These are phyloP conservation scores for Laetiporus sulphureus DNA, from an alignment of 1,284 basidiomycete species.

Conservation along the genomic window DNA sequence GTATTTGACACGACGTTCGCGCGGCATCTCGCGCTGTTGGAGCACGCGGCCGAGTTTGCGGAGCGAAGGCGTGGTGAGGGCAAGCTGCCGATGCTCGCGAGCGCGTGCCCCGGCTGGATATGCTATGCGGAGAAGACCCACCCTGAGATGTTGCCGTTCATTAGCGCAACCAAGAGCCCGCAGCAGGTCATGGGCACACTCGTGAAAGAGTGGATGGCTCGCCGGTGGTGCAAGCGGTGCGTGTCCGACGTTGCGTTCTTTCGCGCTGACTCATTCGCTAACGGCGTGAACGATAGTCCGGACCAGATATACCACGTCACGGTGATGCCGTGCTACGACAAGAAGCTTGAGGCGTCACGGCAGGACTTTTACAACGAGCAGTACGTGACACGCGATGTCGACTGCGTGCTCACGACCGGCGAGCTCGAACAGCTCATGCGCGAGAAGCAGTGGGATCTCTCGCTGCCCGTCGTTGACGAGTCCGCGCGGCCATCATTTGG, in stretches of 20 bases:
- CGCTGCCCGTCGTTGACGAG: slow-evolving; percentile 44
- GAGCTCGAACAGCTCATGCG: slow-evolving; percentile 86
- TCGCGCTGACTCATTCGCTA: slow-evolving; percentile 6
- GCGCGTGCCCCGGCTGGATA: slow-evolving; percentile 98
- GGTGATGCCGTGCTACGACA: slow-evolving; percentile 99
- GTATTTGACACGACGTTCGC: slow-evolving; percentile 96
- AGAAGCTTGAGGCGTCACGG: slow-evolving; percentile 96
- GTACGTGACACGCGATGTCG: slow-evolving; percentile 85
- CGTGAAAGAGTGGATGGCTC: slow-evolving; percentile 81
- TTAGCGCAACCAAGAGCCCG: slow-evolving; percentile 84
- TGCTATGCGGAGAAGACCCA: slow-evolving; percentile 99
- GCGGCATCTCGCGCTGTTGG: slow-evolving; percentile 78
- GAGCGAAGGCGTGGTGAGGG: slow-evolving; percentile 48
- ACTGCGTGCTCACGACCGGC: slow-evolving; percentile 96
- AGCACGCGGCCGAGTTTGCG: slow-evolving; percentile 79
- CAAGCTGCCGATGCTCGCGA: slow-evolving; percentile 84
- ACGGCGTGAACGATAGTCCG: slow-evolving; percentile 56
- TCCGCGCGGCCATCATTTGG: slow-evolving; percentile 5
- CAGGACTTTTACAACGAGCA: slow-evolving; percentile 82
- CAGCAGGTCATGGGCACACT: slow-evolving; percentile 93
- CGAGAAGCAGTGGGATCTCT: slow-evolving; percentile 79
- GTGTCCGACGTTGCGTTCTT: slow-evolving; percentile 22
- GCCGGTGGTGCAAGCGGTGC: slow-evolving; percentile 58
- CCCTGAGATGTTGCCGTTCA: slow-evolving; percentile 87
- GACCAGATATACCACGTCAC: slow-evolving; percentile 91